A percentile compares a stretch with the other conserved stretches of the same genome.
These are phyloP conservation scores for Endoconidiophora laricicola DNA, from an alignment of 2,329 filamentous ascomycete species.

Conservation along the genomic window DNA sequence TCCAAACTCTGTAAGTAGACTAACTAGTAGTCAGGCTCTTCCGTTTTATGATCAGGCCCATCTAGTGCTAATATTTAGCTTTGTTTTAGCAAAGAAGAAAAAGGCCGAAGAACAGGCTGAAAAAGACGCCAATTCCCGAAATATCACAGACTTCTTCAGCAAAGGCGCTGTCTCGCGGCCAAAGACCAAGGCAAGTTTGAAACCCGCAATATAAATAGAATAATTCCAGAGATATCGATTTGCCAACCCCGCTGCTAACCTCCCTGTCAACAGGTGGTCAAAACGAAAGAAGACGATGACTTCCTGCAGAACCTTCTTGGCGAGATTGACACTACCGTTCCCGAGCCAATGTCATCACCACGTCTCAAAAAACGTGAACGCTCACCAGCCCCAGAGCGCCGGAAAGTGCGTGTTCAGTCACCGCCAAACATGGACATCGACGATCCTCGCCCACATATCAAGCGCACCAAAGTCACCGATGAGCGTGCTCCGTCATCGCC, in stretches of 20 bases:
- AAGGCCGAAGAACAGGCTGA: constrained; percentile 75
- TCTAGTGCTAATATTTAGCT: constrained; percentile 4
- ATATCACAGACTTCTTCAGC: constrained; percentile 90
- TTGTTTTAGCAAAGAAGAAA: constrained; percentile 64
- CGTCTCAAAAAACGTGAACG: constrained; percentile 47
- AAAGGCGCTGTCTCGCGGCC: constrained; percentile 50
- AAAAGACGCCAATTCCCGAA: constrained; percentile 72
- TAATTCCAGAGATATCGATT: too few species aligned
- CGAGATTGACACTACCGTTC: constrained; percentile 67
- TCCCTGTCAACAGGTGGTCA: constrained; percentile 37
- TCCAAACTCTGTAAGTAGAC: constrained; percentile 29
- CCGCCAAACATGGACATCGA: constrained; percentile 37
- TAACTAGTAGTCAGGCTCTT: not conserved
- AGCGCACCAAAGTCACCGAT: constrained; percentile 39
- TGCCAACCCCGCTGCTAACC: constrained; percentile 1
- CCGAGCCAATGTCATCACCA: constrained; percentile 29
- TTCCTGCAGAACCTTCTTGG: constrained; percentile 75
- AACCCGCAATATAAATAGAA: not conserved
- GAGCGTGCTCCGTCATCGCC: constrained; percentile 26
- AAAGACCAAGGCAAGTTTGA: constrained; percentile 57
- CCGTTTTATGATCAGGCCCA: not conserved
- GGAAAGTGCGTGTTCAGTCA: constrained; percentile 65
- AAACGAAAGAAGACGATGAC: constrained; percentile 73
- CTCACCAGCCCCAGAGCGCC: constrained; percentile 48
- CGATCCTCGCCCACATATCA: constrained; percentile 34